Base-by-base conservation (phyloP, 441 rosid genomes). In the Syzygium syzygioides region DNA sequence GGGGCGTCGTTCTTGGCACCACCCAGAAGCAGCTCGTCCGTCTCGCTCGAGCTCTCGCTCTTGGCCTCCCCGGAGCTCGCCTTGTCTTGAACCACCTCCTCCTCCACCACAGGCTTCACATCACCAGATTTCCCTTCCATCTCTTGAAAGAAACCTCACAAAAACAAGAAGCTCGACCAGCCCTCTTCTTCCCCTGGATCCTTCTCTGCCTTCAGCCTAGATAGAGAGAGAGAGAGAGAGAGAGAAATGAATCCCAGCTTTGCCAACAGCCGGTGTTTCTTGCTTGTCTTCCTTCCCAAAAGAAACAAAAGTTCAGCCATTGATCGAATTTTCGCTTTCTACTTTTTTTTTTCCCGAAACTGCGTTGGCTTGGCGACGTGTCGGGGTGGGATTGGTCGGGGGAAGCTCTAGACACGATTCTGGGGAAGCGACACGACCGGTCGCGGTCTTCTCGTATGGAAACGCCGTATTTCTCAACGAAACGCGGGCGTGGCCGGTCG, bases 1-100 rank as follows among this genome's bases (percentile, higher is more conserved):
- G 17, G n/a, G 85, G 30, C 83, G 52, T 76, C 83, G 83, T 76
- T 41, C 83, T 71, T 76, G 83, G 25, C 56, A 41, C 55, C 6
- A 34, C 87, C 85, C 87, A 54, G 54, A 26, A 50, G 54, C 11
- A 50, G 66, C 59, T 86, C 87, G 25, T 53, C 28, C 85, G 54
- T 55, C n/a, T 85, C 87, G 76, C 34, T 80, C 57, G 30, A 20
- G 87, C 68, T 86, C 87, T 86, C 90, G 14, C 85, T 56, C 76
- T 87, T 30, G 48, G 25, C 80, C 59, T 66, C 71, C 88, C 55
- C 57, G 50, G 62, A 55, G 62, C 30, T 20, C n/a, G 6, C 87
- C 87, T 85, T 59, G 50, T 34, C 50, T 34, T 41, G 83, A 26
- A 76, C 52, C 83, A 76, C 52, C n/a, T 76, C 83, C 83, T 76